phyloP scores from a whole-genome alignment of 345 rosid species.

The Acer campestre region DNA sequence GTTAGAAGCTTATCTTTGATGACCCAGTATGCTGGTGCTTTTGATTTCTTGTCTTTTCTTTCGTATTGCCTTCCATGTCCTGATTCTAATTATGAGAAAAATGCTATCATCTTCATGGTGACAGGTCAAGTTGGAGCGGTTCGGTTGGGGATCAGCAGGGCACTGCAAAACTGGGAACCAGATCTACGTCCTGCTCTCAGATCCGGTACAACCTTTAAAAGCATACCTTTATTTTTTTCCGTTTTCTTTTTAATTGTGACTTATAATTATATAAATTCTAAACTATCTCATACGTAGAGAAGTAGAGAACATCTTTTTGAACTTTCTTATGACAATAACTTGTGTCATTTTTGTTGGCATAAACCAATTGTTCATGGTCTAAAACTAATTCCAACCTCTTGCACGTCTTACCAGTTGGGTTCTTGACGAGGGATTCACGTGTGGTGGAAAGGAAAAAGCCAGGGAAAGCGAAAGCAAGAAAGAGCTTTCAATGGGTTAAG shows the following conservation, averaged over 20 bases:
- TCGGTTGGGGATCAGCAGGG: constrained; percentile 86
- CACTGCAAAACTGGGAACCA: constrained; percentile 95
- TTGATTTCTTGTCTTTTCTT: background rate
- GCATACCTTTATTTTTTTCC: too few species aligned
- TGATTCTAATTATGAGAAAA: background rate
- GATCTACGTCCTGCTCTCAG: constrained; percentile 81
- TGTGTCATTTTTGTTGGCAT: background rate
- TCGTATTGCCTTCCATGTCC: background rate
- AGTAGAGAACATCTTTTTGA: background rate
- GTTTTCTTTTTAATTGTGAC: background rate
- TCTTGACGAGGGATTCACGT: constrained; percentile 90
- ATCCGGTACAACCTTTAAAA: constrained; percentile 44
- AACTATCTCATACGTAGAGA: background rate
- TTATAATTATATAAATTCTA: background rate
- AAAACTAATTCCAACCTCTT: background rate
- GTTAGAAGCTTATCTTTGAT: background rate
- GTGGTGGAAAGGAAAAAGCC: constrained; percentile 99
- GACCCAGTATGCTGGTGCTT: background rate
- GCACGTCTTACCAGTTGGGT: constrained; percentile 56
- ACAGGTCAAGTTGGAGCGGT: constrained; percentile 98
- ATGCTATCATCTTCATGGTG: constrained; percentile 17
- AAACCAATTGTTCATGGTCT: background rate
- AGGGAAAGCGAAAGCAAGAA: constrained; percentile 96
- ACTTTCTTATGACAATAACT: background rate
- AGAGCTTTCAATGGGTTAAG: constrained; percentile 99